Evolutionary conservation across 441 rosid species (phyloP), one percentile per base, ranked within the genome.

Genomic region (Gossypium lobatum): DNA sequence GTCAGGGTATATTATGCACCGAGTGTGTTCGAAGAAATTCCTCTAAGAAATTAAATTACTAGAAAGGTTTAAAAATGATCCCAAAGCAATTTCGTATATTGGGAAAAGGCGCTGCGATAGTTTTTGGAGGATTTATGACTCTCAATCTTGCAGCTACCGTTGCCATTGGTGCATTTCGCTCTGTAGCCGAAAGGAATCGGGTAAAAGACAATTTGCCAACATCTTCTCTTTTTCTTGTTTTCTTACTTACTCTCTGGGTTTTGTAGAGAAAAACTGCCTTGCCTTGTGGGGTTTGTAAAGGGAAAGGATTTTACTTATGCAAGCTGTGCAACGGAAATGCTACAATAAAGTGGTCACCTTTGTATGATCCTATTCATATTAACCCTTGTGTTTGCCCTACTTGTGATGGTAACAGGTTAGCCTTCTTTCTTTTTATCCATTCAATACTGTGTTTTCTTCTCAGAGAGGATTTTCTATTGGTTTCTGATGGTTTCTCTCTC

Each of bases 341-440:
- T 53, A 83, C 86, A 3, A 76, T 93, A 8, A 64, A 84, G 55
- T 92, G 97, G 98, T 90, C 97, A 21, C 98, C 97, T 23, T 71
- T 92, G 80, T 85, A 81, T 78, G 96, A 92, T 73, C 98, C 96
- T 42, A 76, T 93, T 71, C 87, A 84, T 78, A 81, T 90, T 74
- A 90, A 88, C 79, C 95, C 96, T 48, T 88, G 93, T 75, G 82
- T 91, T 78, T 93, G 98, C 81, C 97, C 97, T 73, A 90, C 97
- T 11, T 93, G 97, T 71, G 96, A 91, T 73, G 98, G 97, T 55
- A 72, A 89, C 80, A 87, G 96, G 98, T 90, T 63, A 46, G 79
- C 76, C 8, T 10, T 71, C 23, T 16, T 20, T 72, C 28, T 48
- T 13, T 31, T 31, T 14, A 31, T 31, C 60, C n/a, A 6, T 57